phyloP scores from a whole-genome alignment of 73 alveolate genomes.

The Durusdinium trenchii region DNA sequence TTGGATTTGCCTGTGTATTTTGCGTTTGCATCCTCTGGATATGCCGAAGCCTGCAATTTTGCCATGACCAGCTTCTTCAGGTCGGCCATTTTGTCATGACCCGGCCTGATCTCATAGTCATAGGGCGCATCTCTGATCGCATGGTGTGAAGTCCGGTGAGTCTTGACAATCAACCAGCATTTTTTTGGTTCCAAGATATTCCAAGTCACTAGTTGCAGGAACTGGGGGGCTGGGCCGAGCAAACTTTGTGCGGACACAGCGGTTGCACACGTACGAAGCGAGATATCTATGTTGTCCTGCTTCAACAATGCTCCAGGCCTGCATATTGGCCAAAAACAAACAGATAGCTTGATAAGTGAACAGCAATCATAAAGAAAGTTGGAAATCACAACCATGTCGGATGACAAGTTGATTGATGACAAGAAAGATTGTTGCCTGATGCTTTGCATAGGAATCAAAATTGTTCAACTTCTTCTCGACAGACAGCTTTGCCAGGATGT shows the following conservation, averaged over 20 bases:
- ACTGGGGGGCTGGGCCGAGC: neutral
- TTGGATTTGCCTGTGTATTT: too few relatives aligned
- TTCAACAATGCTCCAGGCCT: neutral
- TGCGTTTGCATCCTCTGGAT: too few relatives aligned
- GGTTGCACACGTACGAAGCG: constrained; percentile 5
- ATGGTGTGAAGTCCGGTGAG: too few relatives aligned
- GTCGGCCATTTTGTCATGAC: neutral
- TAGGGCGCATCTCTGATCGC: neutral
- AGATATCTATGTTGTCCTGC: neutral
- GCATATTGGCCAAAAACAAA: neutral
- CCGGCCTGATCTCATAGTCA: neutral
- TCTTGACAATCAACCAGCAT: neutral
- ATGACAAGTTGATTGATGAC: neutral
- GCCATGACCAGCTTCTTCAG: constrained; percentile 24
- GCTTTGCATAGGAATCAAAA: neutral
- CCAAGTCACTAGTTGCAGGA: neutral
- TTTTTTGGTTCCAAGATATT: neutral
- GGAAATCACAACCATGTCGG: too few relatives aligned
- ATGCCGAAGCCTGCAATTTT: neutral
- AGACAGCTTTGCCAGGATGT: neutral
- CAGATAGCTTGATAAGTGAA: too few relatives aligned
- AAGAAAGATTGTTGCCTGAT: neutral
- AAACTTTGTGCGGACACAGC: neutral
- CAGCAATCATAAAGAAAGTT: too few relatives aligned
- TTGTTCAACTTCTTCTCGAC: neutral